phyloP scores from a whole-genome alignment of 148 eudicot genomes.

The Diospyros kaki region DNA sequence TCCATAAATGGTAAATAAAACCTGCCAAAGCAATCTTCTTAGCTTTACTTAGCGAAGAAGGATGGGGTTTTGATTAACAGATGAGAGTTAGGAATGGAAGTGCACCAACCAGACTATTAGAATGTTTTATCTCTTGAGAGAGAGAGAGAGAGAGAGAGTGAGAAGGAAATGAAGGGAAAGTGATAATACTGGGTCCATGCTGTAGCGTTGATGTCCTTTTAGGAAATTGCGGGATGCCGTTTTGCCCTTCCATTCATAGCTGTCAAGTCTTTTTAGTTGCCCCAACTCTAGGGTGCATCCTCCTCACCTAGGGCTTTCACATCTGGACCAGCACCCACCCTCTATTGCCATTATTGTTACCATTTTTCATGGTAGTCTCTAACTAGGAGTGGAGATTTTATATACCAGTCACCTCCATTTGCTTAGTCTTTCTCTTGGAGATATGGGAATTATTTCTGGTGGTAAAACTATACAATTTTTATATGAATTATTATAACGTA shows the following conservation, averaged over 20 bases:
- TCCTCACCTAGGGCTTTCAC: constrained; percentile 2
- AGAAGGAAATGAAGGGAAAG: constrained; percentile 7
- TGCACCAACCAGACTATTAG: constrained; percentile 12
- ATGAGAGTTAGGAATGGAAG: constrained; percentile 12
- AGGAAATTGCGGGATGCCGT: constrained; percentile 5
- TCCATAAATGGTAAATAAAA: too few species aligned
- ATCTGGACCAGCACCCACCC: background rate
- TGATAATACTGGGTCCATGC: constrained; percentile 8
- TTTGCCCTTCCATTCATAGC: constrained; percentile 12
- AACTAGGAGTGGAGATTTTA: background rate
- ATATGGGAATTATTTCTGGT: too few species aligned
- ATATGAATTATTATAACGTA: too few species aligned
- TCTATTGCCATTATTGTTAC: background rate
- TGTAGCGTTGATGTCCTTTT: constrained; percentile 9
- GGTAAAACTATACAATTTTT: too few species aligned
- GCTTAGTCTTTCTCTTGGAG: background rate
- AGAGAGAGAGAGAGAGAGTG: constrained; percentile 1
- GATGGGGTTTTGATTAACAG: background rate
- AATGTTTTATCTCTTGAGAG: constrained; percentile 15
- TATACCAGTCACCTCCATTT: background rate
- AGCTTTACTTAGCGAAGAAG: background rate
- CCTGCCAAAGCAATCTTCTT: too few species aligned
- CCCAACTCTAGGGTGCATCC: constrained; percentile 12
- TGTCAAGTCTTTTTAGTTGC: constrained; percentile 25
- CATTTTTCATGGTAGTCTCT: background rate